Percentiles rank a stretch among this genome's conserved stretches.
Evolutionary conservation across 441 rosid genomes (phyloP).

Genomic region (Erodium chrysanthum): DNA sequence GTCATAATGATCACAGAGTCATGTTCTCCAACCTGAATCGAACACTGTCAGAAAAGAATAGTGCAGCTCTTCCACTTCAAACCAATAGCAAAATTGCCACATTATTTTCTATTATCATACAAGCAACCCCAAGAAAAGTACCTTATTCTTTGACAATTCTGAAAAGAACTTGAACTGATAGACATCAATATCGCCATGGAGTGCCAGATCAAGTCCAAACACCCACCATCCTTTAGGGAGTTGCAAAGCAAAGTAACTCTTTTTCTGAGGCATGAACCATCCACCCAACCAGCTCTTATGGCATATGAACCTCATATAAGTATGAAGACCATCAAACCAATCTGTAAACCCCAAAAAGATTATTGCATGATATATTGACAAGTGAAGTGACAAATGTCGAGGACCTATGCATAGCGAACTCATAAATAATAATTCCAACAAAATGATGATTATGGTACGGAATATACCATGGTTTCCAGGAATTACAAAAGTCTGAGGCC

Average conservation of each 20-base stretch:
- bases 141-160: constrained; percentile 64
- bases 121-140: constrained; percentile 20
- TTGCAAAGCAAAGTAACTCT: constrained; percentile 95
- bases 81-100: neutral
- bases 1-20: constrained; percentile 85
- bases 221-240: constrained; percentile 96
- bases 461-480: constrained; percentile 98
- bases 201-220: constrained; percentile 97
- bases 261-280: constrained; percentile 98
- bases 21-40: constrained; percentile 53
- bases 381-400: neutral
- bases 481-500: constrained; percentile 85
- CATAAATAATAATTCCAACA: neutral
- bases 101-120: neutral
- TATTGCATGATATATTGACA: constrained; percentile 2
- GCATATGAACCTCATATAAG: constrained; percentile 96
- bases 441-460: constrained; percentile 18
- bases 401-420: neutral
- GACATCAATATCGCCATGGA: constrained; percentile 94
- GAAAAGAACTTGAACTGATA: constrained; percentile 96
- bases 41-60: neutral
- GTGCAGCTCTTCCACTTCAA: neutral
- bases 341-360: constrained; percentile 34
- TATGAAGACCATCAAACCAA: constrained; percentile 97
- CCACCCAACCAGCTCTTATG: constrained; percentile 99